These are phyloP conservation scores for Tilletiopsis washingtonensis DNA, from an alignment of 1,284 basidiomycete species.

Conservation along the genomic window DNA sequence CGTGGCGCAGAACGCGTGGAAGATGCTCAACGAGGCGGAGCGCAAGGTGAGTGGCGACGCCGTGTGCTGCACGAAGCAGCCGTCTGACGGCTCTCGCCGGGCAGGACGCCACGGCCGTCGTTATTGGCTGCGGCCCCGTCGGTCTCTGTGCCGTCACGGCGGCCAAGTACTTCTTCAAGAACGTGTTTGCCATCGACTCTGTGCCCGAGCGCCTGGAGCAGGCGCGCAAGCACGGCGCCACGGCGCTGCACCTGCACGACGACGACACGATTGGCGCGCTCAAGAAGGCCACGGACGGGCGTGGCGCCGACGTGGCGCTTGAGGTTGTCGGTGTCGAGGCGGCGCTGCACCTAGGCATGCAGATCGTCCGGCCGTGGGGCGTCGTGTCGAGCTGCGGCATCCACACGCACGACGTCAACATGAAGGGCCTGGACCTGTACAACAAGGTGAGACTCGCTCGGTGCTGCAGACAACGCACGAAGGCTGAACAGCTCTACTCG, in stretches of 20 bases:
- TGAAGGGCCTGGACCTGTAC: constrained; percentile 57
- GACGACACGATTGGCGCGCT: constrained; percentile 20
- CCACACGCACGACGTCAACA: constrained; percentile 44
- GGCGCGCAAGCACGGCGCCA: constrained; percentile 33
- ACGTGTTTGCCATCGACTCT: constrained; percentile 45
- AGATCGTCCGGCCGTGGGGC: constrained; percentile 71
- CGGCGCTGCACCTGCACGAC: constrained; percentile 34
- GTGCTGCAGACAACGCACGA: neutral
- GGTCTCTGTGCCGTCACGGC: constrained; percentile 50
- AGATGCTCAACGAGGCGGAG: constrained; percentile 30
- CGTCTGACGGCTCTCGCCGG: too few relatives aligned
- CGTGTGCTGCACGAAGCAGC: constrained; percentile 3
- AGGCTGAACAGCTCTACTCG: constrained; percentile 25
- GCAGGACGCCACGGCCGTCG: constrained; percentile 35
- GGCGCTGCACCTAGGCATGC: constrained; percentile 65
- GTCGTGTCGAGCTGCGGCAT: constrained; percentile 72
- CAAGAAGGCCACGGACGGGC: constrained; percentile 36
- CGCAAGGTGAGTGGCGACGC: too few relatives aligned
- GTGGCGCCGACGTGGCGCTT: constrained; percentile 50
- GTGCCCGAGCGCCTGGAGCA: constrained; percentile 43
- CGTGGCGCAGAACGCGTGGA: constrained; percentile 60
- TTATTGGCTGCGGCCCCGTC: constrained; percentile 50
- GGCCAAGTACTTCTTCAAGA: constrained; percentile 47
- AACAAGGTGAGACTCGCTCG: constrained; percentile 13
- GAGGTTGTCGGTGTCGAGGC: constrained; percentile 71